These are phyloP conservation scores for Nidularia sp. DNA, from an alignment of 768 basidiomycete genomes.

Conservation along the genomic window DNA sequence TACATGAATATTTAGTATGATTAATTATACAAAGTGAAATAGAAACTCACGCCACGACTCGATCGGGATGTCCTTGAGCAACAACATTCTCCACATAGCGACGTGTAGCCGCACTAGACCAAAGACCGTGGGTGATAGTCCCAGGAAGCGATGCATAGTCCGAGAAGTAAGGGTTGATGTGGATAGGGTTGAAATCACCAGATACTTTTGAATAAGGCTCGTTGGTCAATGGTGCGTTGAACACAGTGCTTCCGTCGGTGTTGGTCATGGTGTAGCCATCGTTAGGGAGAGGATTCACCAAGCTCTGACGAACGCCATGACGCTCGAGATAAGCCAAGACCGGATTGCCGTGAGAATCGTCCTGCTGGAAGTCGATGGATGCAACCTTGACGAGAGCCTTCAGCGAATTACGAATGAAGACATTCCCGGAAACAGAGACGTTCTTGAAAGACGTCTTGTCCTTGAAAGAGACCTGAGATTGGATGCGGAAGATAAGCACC, in stretches of 20 bases:
- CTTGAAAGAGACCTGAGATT: conserved; percentile 86
- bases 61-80: conserved; percentile 87
- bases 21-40: conserved; percentile 2
- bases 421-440: conserved; percentile 78
- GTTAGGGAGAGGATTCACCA: conserved; percentile 71
- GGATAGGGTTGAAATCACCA: conserved; percentile 98
- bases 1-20: conserved; percentile 19
- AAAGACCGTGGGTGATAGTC: conserved; percentile 97
- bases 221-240: conserved; percentile 86
- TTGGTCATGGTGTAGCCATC: conserved; percentile 84
- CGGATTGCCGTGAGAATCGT: conserved; percentile 89
- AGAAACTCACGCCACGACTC: conserved; percentile 74
- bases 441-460: conserved; percentile 82
- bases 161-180: conserved; percentile 97
- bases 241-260: conserved; percentile 54
- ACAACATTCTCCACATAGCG: conserved; percentile 91
- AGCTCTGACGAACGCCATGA: conserved; percentile 77
- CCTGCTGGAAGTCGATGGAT: conserved; percentile 80
- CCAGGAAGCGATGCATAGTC: conserved; percentile 89
- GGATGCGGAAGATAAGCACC: conserved; percentile 84
- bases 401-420: conserved; percentile 84
- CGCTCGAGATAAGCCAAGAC: conserved; percentile 91
- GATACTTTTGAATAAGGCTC: conserved; percentile 95
- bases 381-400: conserved; percentile 89
- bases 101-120: conserved; percentile 93